Evolutionary conservation across 2,329 filamentous ascomycete species (phyloP).

Genomic region (Rachicladosporium sp.): DNA sequence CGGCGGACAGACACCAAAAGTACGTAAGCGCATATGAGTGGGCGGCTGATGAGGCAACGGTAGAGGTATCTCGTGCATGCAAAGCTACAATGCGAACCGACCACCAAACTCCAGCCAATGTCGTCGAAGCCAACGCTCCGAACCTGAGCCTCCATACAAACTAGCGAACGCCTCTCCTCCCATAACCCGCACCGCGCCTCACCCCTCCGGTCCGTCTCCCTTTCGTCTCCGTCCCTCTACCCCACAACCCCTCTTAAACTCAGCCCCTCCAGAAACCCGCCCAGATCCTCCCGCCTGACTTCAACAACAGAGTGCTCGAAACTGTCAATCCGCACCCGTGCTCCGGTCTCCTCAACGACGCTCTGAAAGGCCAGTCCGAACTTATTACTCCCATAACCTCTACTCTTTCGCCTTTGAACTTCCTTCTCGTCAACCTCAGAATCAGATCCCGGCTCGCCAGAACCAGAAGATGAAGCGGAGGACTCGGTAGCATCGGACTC

Average conservation of each 20-base stretch:
- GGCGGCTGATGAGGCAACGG: too few species aligned
- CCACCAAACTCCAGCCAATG: too few species aligned
- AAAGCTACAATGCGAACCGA: too few species aligned
- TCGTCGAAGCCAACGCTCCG: too few species aligned
- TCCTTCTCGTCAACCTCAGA: constrained; percentile 35
- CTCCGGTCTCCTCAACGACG: constrained; percentile 81
- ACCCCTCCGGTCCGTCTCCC: too few species aligned
- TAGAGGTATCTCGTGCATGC: too few species aligned
- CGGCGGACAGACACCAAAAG: too few species aligned
- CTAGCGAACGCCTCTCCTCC: too few species aligned
- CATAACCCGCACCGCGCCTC: too few species aligned
- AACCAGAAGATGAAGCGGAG: constrained; percentile 36
- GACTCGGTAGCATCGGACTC: constrained; percentile 35
- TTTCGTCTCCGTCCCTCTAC: constrained; percentile 12
- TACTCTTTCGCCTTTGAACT: constrained; percentile 42
- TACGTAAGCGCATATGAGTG: too few species aligned
- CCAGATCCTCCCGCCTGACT: constrained; percentile 90
- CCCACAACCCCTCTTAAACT: constrained; percentile 80
- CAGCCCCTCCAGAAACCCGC: constrained; percentile 78
- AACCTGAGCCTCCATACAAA: too few species aligned
- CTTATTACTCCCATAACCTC: constrained; percentile 67
- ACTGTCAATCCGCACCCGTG: constrained; percentile 81
- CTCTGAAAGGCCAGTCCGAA: constrained; percentile 95
- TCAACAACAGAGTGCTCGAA: constrained; percentile 97
- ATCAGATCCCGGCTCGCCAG: constrained; percentile 14